phyloP scores from a whole-genome alignment of 768 basidiomycete genomes.

The Strobilomyces echinocephalus region DNA sequence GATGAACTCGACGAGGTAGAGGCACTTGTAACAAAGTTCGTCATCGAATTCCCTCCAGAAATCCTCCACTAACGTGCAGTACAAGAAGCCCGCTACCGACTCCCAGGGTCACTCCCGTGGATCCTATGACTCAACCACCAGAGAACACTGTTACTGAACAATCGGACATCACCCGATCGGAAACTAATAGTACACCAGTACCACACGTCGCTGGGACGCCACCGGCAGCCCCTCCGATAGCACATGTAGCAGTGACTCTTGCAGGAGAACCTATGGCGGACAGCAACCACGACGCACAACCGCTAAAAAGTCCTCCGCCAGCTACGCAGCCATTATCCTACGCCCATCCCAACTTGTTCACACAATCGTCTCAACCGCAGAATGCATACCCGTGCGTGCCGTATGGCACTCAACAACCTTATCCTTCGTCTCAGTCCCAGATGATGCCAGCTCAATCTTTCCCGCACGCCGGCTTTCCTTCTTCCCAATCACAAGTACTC shows the following conservation, averaged over 20 bases:
- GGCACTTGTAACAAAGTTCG: conserved; percentile 42
- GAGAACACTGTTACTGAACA: conserved; percentile 2
- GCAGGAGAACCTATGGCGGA: conserved; percentile 4
- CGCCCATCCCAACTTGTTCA: conserved; percentile 9
- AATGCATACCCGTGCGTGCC: conserved; percentile 11
- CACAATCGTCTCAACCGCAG: conserved; percentile 19
- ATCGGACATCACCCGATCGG: neutral
- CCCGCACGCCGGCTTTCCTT: conserved; percentile 12
- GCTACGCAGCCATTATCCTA: conserved; percentile 9
- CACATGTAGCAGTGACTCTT: neutral
- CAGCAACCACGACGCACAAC: neutral
- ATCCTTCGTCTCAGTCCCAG: conserved; percentile 18
- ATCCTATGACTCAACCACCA: conserved; percentile 17
- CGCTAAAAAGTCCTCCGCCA: neutral
- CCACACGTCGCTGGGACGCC: neutral
- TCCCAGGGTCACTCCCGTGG: conserved; percentile 53
- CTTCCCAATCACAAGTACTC: conserved; percentile 14
- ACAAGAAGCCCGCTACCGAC: conserved; percentile 60
- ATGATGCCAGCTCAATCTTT: conserved; percentile 15
- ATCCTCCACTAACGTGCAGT: conserved; percentile 15
- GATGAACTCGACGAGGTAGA: conserved; percentile 38
- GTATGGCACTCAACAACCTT: conserved; percentile 14
- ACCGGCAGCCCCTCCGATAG: neutral
- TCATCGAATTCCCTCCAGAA: conserved; percentile 12
- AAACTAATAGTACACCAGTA: neutral